Evolutionary conservation across 75 land plant genomes (phyloP).

Genomic region (Cupressus sempervirens): DNA sequence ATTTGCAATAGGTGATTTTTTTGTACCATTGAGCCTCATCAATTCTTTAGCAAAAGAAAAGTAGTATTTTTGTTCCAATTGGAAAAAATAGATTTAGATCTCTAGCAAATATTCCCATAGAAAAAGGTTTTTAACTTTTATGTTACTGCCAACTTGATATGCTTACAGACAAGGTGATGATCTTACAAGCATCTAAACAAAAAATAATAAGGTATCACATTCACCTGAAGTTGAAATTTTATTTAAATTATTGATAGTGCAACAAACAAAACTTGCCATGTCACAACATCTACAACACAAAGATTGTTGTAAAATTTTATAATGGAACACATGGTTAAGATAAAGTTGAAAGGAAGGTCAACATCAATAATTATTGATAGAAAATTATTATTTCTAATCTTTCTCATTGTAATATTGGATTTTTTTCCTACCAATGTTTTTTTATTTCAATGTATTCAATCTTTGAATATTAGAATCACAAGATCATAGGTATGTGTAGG

Average conservation of each 20-base stretch:
- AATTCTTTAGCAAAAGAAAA: conserved; percentile 34
- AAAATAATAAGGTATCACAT: conserved; percentile 1
- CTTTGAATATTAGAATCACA: too few species aligned
- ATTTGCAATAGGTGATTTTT: conserved; percentile 44
- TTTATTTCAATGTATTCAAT: too few species aligned
- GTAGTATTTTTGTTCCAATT: conserved; percentile 31
- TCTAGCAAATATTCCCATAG: neutral
- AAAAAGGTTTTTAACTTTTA: neutral
- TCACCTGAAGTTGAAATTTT: conserved; percentile 32
- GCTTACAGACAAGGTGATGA: neutral
- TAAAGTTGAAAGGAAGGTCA: conserved; percentile 22
- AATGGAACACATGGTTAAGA: conserved; percentile 9
- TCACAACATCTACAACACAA: conserved; percentile 27
- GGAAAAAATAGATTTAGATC: conserved; percentile 1
- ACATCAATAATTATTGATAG: conserved; percentile 30
- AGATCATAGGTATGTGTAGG: too few species aligned
- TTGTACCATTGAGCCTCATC: conserved; percentile 41
- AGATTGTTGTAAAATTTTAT: conserved; percentile 20
- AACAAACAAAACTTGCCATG: conserved; percentile 37
- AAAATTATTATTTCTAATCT: too few species aligned
- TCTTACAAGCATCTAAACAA: neutral
- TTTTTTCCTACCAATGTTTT: too few species aligned
- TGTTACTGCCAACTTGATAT: neutral
- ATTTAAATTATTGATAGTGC: conserved; percentile 25
- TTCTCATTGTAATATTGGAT: too few species aligned